Evolutionary conservation across 1,284 basidiomycete genomes (phyloP), one percentile per base, ranked within the genome.

Genomic region (Apiotrichum siamense): DNA sequence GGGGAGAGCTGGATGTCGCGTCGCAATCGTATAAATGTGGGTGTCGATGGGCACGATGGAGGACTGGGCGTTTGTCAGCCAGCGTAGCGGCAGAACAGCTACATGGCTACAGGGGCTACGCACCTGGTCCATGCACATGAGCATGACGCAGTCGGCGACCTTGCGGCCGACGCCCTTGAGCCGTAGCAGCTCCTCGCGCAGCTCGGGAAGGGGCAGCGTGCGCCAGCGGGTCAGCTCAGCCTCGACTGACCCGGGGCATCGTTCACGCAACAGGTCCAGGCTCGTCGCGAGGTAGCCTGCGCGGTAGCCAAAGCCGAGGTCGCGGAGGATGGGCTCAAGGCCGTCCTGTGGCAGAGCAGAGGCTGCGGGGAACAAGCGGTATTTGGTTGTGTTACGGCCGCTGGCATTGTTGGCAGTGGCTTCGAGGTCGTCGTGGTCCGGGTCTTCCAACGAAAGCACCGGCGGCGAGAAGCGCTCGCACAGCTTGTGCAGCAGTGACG

Each of bases 71-170:
- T 18, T 45, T n/a, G 36, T 31, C 13, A 11, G n/a, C 3, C 4
- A 31, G 20, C 33, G n/a, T 26, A 3, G 10, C 11, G n/a, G 5
- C 15, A 11, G 31, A 36, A 27, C 23, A 13, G 20, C 7, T 4
- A 58, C 73, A 7, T 60, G n/a, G n/a, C n/a, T n/a, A n/a, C n/a
- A n/a, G n/a, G n/a, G n/a, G n/a, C n/a, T n/a, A n/a, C n/a, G n/a
- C n/a, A 87, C 87, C 79, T 96, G 91, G 72, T 97, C 89, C 49
- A 97, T 72, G 60, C 89, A 91, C 88, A 98, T 97, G 23, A 99
- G 77, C 47, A 97, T 75, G 29, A 98, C 79, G 66, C 96, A 99
- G 67, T 97, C 94, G 1, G 88, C 90, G 1, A 97, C 92, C 72
- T 99, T 99, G 31, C 91, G 81, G 1, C 96, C 96, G 0, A 99